Percentiles rank a stretch among this genome's conserved stretches.
phyloP scores from a whole-genome alignment of 441 rosid species.

The Omphalea diandra region DNA sequence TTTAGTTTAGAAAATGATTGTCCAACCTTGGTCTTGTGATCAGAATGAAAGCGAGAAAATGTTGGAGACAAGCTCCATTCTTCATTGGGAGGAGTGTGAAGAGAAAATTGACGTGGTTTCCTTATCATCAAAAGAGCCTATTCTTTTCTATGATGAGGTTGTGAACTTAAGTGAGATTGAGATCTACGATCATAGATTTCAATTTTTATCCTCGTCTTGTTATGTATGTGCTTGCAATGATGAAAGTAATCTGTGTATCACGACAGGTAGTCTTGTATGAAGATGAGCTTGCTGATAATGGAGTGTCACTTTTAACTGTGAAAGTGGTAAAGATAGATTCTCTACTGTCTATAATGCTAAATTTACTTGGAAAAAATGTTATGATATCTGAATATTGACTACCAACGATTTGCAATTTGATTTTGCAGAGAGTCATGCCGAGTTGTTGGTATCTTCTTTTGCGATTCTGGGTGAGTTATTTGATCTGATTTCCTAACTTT shows the following conservation, averaged over 20 bases:
- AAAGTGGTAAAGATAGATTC: conserved; percentile 78
- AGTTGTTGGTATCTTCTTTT: conserved; percentile 95
- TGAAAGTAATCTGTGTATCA: conserved; percentile 23
- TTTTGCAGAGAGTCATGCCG: conserved; percentile 93
- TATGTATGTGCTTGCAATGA: conserved; percentile 14
- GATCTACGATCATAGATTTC: not conserved
- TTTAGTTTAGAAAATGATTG: conserved; percentile 15
- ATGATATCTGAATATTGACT: conserved; percentile 8
- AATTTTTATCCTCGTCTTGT: conserved; percentile 11
- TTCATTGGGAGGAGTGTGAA: conserved; percentile 74
- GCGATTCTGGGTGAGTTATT: conserved; percentile 87
- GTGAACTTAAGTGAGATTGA: conserved; percentile 9
- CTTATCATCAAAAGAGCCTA: conserved; percentile 83
- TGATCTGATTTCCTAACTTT: conserved; percentile 4
- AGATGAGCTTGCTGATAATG: conserved; percentile 97
- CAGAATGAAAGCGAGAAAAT: conserved; percentile 37
- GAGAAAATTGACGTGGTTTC: conserved; percentile 75
- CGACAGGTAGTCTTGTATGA: conserved; percentile 87
- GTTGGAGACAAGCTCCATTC: conserved; percentile 30
- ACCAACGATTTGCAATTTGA: conserved; percentile 23
- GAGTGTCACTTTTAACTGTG: conserved; percentile 87
- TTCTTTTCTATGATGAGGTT: conserved; percentile 97
- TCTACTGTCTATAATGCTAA: conserved; percentile 8
- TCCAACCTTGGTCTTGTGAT: conserved; percentile 20
- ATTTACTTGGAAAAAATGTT: not conserved